Base-by-base conservation (phyloP, 352 stramenopile species). In the Phytophthora parvispora region DNA sequence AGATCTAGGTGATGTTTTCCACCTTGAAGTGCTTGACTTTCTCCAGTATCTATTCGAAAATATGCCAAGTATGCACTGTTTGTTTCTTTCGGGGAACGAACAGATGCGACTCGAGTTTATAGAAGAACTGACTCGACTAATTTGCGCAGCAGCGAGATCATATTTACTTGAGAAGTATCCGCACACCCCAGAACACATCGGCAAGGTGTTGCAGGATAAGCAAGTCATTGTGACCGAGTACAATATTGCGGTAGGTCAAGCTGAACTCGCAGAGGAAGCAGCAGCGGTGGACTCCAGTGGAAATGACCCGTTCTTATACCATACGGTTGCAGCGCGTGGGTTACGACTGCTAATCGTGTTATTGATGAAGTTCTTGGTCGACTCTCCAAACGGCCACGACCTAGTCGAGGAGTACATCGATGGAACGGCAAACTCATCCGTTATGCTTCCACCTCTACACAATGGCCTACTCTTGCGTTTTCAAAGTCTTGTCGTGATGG, bases 21-120 rank as follows among this genome's bases (percentile, higher is more conserved):
- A 89, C 31, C 16, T 74, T 6, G 69, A 87, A 61, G 80, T 89
- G 24, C 76, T 93, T 16, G 81, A 86, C 15, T 93, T 93, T 63
- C 29, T 93, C 3, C 59, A 81, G 12, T 62, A 90, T 25, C 48
- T 88, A 25, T 87, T 87, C 40, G 64, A 64, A 32, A 73, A 67
- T 2, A 90, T 90, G 81, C 55, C 81, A 32, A 79, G 68, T 38
- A 69, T 90, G 15, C 67, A 79, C 29, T 69, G 27, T 9, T 65
- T 81, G 34, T 43, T 84, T 22, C 27, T 72, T 2, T 68, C 68
- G 1, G 66, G 63, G 20, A 80, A 64, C 27, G 80, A 87, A 16
- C 89, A 87, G 40, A 63, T 90, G 29, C 75, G 83, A n/a, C 56
- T 60, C 22, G 83, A 91, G 28, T 78, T 93, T 9, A 50, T 93